Evolutionary conservation across 306 rosid species (phyloP).

Genomic region (Prunus kanzakura): DNA sequence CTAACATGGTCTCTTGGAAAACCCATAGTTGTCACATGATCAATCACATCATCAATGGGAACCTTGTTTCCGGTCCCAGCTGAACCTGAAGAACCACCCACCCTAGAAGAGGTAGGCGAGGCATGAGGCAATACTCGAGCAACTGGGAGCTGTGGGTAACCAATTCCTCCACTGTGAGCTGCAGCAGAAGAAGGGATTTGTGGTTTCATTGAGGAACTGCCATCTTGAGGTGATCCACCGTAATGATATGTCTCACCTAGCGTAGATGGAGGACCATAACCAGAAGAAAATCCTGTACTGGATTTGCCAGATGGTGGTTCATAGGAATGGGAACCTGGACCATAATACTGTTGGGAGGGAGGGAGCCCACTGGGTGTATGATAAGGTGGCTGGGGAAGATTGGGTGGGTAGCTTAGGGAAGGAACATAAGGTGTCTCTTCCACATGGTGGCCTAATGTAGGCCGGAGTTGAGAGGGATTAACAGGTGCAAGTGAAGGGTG

Average conservation of each 20-base stretch:
- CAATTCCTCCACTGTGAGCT: constrained; percentile 56
- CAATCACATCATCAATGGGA: constrained; percentile 73
- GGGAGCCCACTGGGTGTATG: constrained; percentile 63
- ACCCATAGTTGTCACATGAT: constrained; percentile 79
- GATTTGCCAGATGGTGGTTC: constrained; percentile 62
- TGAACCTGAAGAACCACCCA: constrained; percentile 54
- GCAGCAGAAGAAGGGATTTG: constrained; percentile 41
- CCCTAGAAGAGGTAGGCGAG: constrained; percentile 60
- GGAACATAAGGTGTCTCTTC: constrained; percentile 70
- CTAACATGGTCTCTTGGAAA: constrained; percentile 80
- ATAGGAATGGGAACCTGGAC: constrained; percentile 44
- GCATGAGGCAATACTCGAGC: constrained; percentile 76
- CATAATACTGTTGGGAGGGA: constrained; percentile 62
- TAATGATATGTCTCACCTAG: constrained; percentile 59
- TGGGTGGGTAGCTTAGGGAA: constrained; percentile 63
- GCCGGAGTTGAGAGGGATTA: constrained; percentile 51
- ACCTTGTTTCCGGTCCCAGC: constrained; percentile 61
- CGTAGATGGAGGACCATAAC: constrained; percentile 51
- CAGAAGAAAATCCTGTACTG: constrained; percentile 55
- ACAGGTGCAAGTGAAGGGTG: constrained; percentile 48
- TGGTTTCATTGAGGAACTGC: constrained; percentile 41
- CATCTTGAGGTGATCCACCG: constrained; percentile 60
- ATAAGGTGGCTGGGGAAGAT: constrained; percentile 52
- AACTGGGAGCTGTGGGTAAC: constrained; percentile 82
- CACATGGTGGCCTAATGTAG: constrained; percentile 58